Evolutionary conservation across 306 rosid genomes (phyloP), one percentile per base, ranked within the genome.

Genomic region (Ormosia semicastrata): DNA sequence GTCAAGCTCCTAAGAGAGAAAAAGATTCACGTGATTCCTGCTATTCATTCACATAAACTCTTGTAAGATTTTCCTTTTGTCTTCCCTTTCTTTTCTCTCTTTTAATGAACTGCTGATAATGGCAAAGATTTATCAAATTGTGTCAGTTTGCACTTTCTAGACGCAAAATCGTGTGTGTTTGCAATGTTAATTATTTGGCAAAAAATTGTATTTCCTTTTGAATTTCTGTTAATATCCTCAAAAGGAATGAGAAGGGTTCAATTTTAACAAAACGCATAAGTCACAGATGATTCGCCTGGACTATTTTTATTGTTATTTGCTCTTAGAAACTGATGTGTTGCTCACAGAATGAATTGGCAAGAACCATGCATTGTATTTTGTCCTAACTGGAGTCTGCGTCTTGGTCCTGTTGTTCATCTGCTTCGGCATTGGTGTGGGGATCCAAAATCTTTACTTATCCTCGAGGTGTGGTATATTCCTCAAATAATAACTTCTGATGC

Each of bases 341-440:
- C 78, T 32, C 58, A 33, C 79, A 94, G 98, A 86, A 80, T 74
- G 43, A 87, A 86, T 72, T 94, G 93, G 94, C 90, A 86, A 86
- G 97, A 94, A 80, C 98, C 98, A 9, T 94, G 97, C 86, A 86
- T 94, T 44, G 90, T 94, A 71, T 91, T 94, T 82, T 85, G 89
- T 84, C 94, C 97, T 67, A 94, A 91, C 76, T 91, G 97, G 97
- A 91, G 86, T 86, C 80, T 94, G 74, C 94, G 98, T 65, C 88
- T 94, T 59, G 98, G 98, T 76, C 97, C 97, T 11, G 86, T 76
- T 85, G 93, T 94, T 86, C 94, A 89, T 76, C 87, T 94, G 66
- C 97, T 94, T 79, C 93, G 30, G 9, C 89, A 84, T 10, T 94
- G 98, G 98, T 77, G 87, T 68, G 90, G 92, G 66, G 88, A 92